Evolutionary conservation across 148 eudicot genomes (phyloP), one percentile per base, ranked within the genome.

Genomic region (Suaeda aralocaspica): DNA sequence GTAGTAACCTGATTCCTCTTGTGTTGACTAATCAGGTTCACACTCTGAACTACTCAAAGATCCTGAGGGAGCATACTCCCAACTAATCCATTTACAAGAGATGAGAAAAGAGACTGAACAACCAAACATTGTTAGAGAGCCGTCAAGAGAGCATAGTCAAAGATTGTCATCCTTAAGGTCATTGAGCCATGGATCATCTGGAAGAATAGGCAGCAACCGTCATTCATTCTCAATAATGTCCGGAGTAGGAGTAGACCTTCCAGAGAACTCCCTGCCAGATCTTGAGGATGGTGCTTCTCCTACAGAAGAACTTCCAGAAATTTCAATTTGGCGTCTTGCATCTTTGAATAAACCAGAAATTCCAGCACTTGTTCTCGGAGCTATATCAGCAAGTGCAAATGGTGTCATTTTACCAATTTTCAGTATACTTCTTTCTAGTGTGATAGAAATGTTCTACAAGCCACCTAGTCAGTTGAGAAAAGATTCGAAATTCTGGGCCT

Each of bases 51-150:
- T 90, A 56, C 85, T 86, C n/a, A 72, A 78, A 79, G 86, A 90
- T 79, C 80, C 91, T 49, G 86, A 90, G 68, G 96, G 92, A 48
- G 89, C 92, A 49, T 90, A 90, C 76, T 81, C 89, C 66, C 92
- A 90, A 72, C 96, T 90, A 41, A 82, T 88, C 52, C 72, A 62
- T 48, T 49, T 90, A n/a, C 92, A 90, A 79, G 90, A 90, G 59
- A 74, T 81, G 53, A 83, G 69, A 45, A 82, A 67, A 46, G 82
- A 75, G 18, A 25, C 70, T 2, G 78, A 68, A 31, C 70, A 63
- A 58, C 25, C 52, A 25, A 39, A 46, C 21, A 77, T 67, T 28
- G 67, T 42, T 22, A 75, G n/a, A 68, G 82, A 72, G 5, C 77
- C 67, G 55, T 60, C 51, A 36, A 73, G 82, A 64, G 76, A 79